Conservation (phyloP, 345 rosid species). For the Trapa bicornis region DNA sequence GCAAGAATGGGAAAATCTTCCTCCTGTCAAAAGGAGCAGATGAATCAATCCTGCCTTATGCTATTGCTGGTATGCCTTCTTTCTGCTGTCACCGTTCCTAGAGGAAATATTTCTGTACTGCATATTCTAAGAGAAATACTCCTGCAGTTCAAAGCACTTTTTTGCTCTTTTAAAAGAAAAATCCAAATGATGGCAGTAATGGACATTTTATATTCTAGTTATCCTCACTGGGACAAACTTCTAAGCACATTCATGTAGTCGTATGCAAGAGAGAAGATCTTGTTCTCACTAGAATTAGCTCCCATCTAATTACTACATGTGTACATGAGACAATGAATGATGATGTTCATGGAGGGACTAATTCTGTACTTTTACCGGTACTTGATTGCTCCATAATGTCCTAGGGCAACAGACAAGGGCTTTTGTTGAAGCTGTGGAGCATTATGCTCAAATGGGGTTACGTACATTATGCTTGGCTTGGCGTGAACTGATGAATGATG, state of each 20-base stretch:
- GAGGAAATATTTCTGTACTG: background rate
- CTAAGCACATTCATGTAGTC: background rate
- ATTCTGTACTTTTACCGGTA: background rate
- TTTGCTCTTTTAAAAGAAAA: background rate
- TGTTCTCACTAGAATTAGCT: background rate
- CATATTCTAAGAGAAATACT: background rate
- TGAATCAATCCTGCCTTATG: conserved; percentile 83
- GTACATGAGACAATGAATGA: background rate
- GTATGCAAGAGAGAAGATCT: too few relatives aligned
- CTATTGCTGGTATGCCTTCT: conserved; percentile 45
- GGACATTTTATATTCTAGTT: background rate
- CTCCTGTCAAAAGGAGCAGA: conserved; percentile 96
- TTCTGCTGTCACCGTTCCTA: conserved; percentile 9
- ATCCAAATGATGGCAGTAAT: background rate
- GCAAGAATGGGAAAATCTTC: conserved; percentile 53
- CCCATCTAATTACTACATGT: background rate
- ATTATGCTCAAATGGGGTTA: conserved; percentile 82
- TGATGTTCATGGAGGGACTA: background rate
- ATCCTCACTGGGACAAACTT: background rate
- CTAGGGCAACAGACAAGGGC: conserved; percentile 85
- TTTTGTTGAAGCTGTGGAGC: conserved; percentile 77
- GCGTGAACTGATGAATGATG: conserved; percentile 74
- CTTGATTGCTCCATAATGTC: conserved; percentile 12
- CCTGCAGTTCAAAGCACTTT: background rate
- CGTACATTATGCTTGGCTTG: conserved; percentile 95